These are phyloP conservation scores for Fremontodendron californicum DNA, from an alignment of 345 rosid genomes.

Conservation along the genomic window DNA sequence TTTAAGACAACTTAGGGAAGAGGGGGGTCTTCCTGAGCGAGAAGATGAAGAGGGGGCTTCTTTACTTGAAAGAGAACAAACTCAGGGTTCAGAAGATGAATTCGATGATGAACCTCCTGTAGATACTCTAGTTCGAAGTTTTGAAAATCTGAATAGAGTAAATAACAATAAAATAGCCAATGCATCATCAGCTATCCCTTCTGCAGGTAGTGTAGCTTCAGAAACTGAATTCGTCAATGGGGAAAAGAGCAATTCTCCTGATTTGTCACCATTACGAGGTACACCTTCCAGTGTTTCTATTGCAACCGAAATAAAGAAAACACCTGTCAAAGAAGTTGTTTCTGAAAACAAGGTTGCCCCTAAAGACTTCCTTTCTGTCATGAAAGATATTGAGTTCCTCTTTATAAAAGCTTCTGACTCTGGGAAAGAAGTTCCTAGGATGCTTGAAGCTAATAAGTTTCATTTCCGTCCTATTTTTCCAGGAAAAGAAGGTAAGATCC, in stretches of 20 bases:
- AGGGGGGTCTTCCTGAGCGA: slow-evolving; percentile 58
- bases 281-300: slow-evolving; percentile 31
- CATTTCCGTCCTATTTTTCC: slow-evolving; percentile 70
- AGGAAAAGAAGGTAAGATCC: slow-evolving; percentile 50
- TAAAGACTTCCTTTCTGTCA: slow-evolving; percentile 76
- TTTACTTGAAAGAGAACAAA: slow-evolving; percentile 49
- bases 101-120: slow-evolving; percentile 57
- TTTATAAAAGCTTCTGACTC: slow-evolving; percentile 85
- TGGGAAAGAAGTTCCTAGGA: slow-evolving; percentile 93
- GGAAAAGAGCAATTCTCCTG: slow-evolving; percentile 61
- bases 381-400: slow-evolving; percentile 73
- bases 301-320: slow-evolving; percentile 35
- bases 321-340: slow-evolving; percentile 45
- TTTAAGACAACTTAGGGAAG: slow-evolving; percentile 44
- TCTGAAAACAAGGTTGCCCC: slow-evolving; percentile 52
- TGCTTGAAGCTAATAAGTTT: slow-evolving; percentile 95
- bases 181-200: slow-evolving; percentile 39
- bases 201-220: slow-evolving; percentile 37
- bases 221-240: slow-evolving; percentile 49
- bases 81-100: slow-evolving; percentile 67
- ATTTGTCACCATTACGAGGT: slow-evolving; percentile 61
- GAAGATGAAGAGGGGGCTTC: slow-evolving; percentile 61
- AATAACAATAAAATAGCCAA: slow-evolving; percentile 36
- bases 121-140: slow-evolving; percentile 66
- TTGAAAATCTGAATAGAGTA: slow-evolving; percentile 61